Evolutionary conservation across 495 filamentous ascomycete genomes (phyloP).

Genomic region (Penicillium egyptiacum): DNA sequence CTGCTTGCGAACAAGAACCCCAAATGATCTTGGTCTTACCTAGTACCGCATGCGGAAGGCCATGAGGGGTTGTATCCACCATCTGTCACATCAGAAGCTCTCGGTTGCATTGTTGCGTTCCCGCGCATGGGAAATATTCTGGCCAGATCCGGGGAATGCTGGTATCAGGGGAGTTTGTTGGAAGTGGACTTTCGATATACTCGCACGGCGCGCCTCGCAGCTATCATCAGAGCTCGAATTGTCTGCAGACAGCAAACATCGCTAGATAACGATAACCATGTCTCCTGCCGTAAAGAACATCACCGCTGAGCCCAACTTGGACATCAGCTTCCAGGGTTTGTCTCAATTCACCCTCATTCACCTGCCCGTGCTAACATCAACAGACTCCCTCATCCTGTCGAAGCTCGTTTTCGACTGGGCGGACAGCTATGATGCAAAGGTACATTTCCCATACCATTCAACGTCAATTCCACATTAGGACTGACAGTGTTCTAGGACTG

Average conservation of each 20-base stretch:
- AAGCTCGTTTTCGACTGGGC: slow-evolving; percentile 67
- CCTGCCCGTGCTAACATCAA: slow-evolving; percentile 3
- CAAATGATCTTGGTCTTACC: not conserved
- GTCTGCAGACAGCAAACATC: not conserved
- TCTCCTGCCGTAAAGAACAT: slow-evolving; percentile 28
- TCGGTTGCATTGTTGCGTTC: slow-evolving; percentile 19
- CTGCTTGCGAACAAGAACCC: slow-evolving; percentile 1
- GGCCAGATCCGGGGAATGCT: slow-evolving; percentile 12
- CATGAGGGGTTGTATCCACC: not conserved
- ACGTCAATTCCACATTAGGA: not conserved
- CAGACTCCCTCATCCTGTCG: slow-evolving; percentile 29
- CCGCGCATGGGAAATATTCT: not conserved
- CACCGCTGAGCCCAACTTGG: slow-evolving; percentile 26
- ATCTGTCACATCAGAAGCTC: slow-evolving; percentile 15
- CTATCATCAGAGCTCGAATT: not conserved
- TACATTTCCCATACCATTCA: slow-evolving; percentile 7
- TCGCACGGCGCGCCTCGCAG: not conserved
- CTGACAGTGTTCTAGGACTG: slow-evolving; percentile 53
- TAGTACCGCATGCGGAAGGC: slow-evolving; percentile 28
- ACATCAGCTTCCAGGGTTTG: slow-evolving; percentile 33
- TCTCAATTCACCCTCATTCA: not conserved
- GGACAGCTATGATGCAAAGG: slow-evolving; percentile 76
- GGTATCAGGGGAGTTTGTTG: not conserved
- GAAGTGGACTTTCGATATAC: slow-evolving; percentile 10
- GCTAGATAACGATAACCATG: slow-evolving; percentile 16